Conservation (phyloP, 2,329 filamentous ascomycete genomes). For the Sporothrix luriei region DNA sequence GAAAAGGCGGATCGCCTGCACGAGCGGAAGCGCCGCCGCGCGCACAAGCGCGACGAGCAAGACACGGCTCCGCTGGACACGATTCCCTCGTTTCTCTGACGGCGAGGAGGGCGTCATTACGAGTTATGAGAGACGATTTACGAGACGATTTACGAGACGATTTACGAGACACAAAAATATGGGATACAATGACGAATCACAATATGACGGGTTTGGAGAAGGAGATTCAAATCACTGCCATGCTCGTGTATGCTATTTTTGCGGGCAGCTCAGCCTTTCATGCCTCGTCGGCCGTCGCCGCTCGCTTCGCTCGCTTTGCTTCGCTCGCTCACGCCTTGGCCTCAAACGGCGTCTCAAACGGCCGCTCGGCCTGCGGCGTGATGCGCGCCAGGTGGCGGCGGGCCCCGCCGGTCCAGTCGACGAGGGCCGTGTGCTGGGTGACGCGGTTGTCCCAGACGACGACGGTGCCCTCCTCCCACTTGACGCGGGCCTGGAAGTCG, state of each 20-base stretch:
- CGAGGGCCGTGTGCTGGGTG: slow-evolving; percentile 74
- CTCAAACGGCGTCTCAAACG: slow-evolving; percentile 68
- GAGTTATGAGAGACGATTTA: background rate
- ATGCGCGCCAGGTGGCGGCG: slow-evolving; percentile 78
- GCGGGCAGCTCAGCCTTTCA: background rate
- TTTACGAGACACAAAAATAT: no score
- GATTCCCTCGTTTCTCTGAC: slow-evolving; percentile 29
- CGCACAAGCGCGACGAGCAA: background rate
- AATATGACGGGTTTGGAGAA: no score
- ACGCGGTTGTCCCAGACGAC: slow-evolving; percentile 87
- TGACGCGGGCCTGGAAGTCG: slow-evolving; percentile 73
- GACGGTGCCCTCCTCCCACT: slow-evolving; percentile 78
- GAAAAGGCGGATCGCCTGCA: slow-evolving; percentile 27
- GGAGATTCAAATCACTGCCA: background rate
- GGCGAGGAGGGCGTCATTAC: no score
- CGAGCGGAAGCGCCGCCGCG: background rate
- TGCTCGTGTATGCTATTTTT: slow-evolving; percentile 2
- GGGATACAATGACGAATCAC: no score
- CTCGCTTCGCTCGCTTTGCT: background rate
- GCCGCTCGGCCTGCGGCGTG: slow-evolving; percentile 78
- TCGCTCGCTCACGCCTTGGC: background rate
- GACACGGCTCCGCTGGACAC: slow-evolving; percentile 18
- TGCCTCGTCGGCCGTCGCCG: no score
- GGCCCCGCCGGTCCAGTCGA: slow-evolving; percentile 81
- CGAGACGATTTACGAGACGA: no score